Evolutionary conservation across 257 asterid species (phyloP), one percentile per base, ranked within the genome.

Genomic region (Scutellaria minor): DNA sequence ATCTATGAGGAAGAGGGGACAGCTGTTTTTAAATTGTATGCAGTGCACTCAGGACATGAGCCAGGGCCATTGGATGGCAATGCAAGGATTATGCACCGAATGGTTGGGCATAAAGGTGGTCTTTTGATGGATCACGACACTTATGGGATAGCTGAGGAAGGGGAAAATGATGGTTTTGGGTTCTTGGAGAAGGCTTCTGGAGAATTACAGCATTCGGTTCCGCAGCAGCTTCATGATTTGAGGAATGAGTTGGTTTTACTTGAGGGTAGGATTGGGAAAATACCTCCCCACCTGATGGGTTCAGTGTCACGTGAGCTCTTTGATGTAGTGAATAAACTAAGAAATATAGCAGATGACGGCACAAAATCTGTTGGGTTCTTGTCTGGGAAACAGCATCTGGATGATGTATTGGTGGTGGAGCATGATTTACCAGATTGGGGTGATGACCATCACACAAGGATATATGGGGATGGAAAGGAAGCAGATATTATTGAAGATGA

Each of bases 351-450:
- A 44, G 96, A 88, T 61, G 92, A 86, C 20, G 90, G 96, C 24
- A 81, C 91, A n/a, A 88, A 81, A 73, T 78, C 94, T 12, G 78
- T 68, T 73, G 87, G 83, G 44, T 60, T 85, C 70, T 79, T 86
- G 72, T 75, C 89, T 9, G 95, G 84, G 76, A 87, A 89, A 87
- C 90, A 83, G 48, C 88, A 87, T 64, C 68, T 90, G 22, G 91
- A 83, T 22, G 98, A 88, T 77, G 82, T 92, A 46, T 77, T 92
- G 86, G 96, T 92, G 65, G 96, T 86, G 65, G 96, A 86, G 84
- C 94, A 87, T 75, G 98, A 92, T 77, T 77, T 92, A 81, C 94
- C 93, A 6, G 98, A 86, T 72, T 92, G 98, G 98, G 85, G 90
- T 47, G 96, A 87, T 57, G 94, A 85, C 60, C 88, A 85, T 68